A percentile compares a stretch with the other conserved stretches of the same genome.
Evolutionary conservation across 2,329 filamentous ascomycete genomes (phyloP).

Genomic region (Ophiosphaerella korrae): DNA sequence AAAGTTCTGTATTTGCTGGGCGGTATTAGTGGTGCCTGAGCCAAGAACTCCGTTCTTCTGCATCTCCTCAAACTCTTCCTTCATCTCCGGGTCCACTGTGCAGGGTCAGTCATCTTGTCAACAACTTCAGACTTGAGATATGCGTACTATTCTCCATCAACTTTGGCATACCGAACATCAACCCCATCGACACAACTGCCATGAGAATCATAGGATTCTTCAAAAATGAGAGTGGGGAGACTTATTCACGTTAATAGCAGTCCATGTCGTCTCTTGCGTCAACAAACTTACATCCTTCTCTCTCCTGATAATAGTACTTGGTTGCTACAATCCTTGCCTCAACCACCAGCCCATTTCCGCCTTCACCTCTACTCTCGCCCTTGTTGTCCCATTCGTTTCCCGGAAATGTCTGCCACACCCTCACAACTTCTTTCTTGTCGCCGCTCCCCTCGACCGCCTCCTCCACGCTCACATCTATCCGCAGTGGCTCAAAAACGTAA

Average conservation of each 20-base stretch:
- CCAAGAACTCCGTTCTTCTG: conserved; percentile 75
- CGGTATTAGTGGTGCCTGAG: conserved; percentile 43
- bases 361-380: conserved; percentile 64
- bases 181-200: conserved; percentile 77
- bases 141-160: conserved; percentile 86
- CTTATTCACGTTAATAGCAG: conserved; percentile 50
- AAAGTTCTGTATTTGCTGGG: conserved; percentile 64
- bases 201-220: conserved; percentile 98
- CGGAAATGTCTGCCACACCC: conserved; percentile 82
- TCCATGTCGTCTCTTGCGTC: background rate
- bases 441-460: conserved; percentile 36
- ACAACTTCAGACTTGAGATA: too few species aligned
- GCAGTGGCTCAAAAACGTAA: conserved; percentile 76
- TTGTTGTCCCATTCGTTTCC: conserved; percentile 90
- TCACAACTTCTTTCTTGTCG: conserved; percentile 54
- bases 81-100: conserved; percentile 94
- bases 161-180: conserved; percentile 94
- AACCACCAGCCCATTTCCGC: conserved; percentile 55
- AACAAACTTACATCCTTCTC: conserved; percentile 70
- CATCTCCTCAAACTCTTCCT: conserved; percentile 88
- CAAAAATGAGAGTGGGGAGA: conserved; percentile 79
- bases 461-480: conserved; percentile 69
- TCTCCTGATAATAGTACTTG: conserved; percentile 79
- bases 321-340: conserved; percentile 65
- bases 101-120: conserved; percentile 10